Percentiles rank a stretch among this genome's conserved stretches.
These are phyloP conservation scores for Filobasidium floriforme DNA, from an alignment of 768 basidiomycete genomes.

Conservation along the genomic window DNA sequence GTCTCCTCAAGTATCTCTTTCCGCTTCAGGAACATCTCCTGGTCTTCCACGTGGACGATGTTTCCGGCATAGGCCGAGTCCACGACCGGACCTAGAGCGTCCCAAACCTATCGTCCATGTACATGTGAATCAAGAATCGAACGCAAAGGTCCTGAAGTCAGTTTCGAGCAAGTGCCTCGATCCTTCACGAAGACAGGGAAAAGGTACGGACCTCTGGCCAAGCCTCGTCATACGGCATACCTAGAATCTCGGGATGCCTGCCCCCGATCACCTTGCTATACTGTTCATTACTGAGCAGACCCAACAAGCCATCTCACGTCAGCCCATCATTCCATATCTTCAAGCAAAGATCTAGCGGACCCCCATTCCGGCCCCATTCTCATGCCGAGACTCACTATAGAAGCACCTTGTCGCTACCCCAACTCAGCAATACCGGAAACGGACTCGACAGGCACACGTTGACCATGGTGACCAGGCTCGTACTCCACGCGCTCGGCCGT, in stretches of 20 bases:
- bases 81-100: conserved; percentile 5
- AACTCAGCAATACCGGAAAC: conserved; percentile 19
- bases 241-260: conserved; percentile 21
- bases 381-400: conserved; percentile 16
- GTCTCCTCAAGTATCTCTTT: conserved; percentile 13
- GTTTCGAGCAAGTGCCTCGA: neutral
- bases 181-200: neutral
- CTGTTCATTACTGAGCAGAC: conserved; percentile 13
- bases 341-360: neutral
- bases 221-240: conserved; percentile 16
- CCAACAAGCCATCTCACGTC: neutral
- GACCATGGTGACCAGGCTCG: conserved; percentile 12
- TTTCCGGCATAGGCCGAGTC: conserved; percentile 8
- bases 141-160: neutral
- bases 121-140: neutral
- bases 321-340: neutral
- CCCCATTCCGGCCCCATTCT: too few relatives aligned
- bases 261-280: conserved; percentile 14
- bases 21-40: conserved; percentile 19
- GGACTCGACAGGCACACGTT: conserved; percentile 17
- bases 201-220: conserved; percentile 13
- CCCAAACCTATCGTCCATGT: conserved; percentile 11
- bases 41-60: conserved; percentile 11
- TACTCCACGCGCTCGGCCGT: conserved; percentile 8
- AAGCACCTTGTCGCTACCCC: conserved; percentile 14